These are phyloP conservation scores for Saccharomyces hybrid DNA, from an alignment of 1,139 yeast species.

Conservation along the genomic window DNA sequence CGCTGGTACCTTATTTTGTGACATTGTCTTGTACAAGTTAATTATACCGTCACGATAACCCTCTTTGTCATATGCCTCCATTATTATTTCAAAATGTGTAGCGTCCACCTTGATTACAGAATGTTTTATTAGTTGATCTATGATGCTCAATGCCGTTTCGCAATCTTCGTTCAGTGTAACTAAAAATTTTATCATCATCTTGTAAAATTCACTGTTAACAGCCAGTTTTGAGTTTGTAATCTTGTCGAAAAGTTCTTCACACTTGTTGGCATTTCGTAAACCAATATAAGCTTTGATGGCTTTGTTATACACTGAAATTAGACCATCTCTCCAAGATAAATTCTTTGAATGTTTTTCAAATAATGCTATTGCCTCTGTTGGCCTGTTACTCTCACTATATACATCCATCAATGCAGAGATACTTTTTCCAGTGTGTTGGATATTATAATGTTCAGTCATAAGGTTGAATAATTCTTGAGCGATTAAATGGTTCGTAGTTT, in stretches of 20 bases:
- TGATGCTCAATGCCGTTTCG: constrained; percentile 17
- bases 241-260: constrained; percentile 15
- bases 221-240: constrained; percentile 10
- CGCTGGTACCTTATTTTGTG: constrained; percentile 31
- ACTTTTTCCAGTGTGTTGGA: constrained; percentile 23
- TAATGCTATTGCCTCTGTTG: constrained; percentile 16
- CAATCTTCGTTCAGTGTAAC: constrained; percentile 15
- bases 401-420: constrained; percentile 27
- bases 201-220: constrained; percentile 20
- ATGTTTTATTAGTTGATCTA: constrained; percentile 16
- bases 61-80: constrained; percentile 24
- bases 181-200: constrained; percentile 17
- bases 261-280: constrained; percentile 11
- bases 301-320: constrained; percentile 19
- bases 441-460: constrained; percentile 25
- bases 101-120: constrained; percentile 21
- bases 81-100: constrained; percentile 30
- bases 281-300: constrained; percentile 19
- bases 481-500: constrained; percentile 31
- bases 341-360: constrained; percentile 14
- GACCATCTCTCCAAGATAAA: constrained; percentile 6
- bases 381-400: constrained; percentile 19
- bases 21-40: constrained; percentile 38
- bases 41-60: constrained; percentile 22
- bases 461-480: constrained; percentile 32